phyloP scores from a whole-genome alignment of 1,284 basidiomycete genomes.

The Chalciporus sp. region DNA sequence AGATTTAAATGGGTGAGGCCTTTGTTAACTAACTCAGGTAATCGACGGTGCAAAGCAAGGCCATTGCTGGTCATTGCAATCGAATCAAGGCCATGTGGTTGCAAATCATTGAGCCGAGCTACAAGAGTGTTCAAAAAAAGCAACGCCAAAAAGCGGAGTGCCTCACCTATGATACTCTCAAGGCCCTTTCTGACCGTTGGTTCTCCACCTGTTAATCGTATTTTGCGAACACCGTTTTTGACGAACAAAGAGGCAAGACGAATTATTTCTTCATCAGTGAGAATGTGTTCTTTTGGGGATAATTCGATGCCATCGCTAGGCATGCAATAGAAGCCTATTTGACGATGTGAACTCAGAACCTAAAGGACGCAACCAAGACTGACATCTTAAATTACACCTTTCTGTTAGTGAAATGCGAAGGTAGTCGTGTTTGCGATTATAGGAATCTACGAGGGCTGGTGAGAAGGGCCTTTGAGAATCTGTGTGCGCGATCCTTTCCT shows the following conservation, averaged over 20 bases:
- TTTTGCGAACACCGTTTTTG: conserved; percentile 81
- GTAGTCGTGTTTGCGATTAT: conserved; percentile 75
- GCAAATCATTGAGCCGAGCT: conserved; percentile 62
- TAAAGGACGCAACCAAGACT: conserved; percentile 22
- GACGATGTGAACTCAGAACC: background rate
- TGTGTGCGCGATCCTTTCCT: conserved; percentile 51
- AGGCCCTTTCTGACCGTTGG: conserved; percentile 86
- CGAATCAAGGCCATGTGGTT: conserved; percentile 63
- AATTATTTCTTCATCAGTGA: conserved; percentile 77
- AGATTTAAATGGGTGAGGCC: conserved; percentile 86
- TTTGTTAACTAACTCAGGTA: conserved; percentile 66
- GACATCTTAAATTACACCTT: conserved; percentile 85
- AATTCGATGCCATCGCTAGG: conserved; percentile 80
- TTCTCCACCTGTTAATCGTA: conserved; percentile 87
- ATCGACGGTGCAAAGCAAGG: conserved; percentile 70
- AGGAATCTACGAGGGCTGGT: conserved; percentile 66
- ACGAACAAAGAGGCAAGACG: conserved; percentile 81
- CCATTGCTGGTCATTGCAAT: conserved; percentile 91
- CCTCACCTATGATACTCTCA: conserved; percentile 65
- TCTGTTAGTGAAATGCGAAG: conserved; percentile 87
- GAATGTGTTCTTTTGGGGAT: conserved; percentile 67
- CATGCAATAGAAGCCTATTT: conserved; percentile 87
- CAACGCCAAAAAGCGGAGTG: background rate
- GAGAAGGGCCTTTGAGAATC: conserved; percentile 52
- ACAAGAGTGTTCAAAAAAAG: conserved; percentile 15